Evolutionary conservation across 306 rosid species (phyloP), one percentile per base, ranked within the genome.

Genomic region (Abrus precatorius): DNA sequence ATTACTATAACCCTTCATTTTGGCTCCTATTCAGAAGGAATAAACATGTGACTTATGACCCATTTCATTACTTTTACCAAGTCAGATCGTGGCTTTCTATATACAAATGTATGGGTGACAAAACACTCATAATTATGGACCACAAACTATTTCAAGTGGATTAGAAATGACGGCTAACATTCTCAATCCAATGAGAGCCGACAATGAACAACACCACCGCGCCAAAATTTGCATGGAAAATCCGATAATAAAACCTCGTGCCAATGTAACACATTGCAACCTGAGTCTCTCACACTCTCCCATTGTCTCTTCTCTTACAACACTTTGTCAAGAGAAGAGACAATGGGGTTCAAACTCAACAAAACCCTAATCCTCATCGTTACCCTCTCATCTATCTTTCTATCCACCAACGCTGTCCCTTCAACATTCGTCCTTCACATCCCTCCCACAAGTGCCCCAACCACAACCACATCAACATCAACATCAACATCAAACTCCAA

Each of bases 311-410:
- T 0, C 65, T 38, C 64, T 70, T 11, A 12, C 5, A 40, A 20
- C 3, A 47, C 1, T 5, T 54, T 12, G 0, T 0, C 5, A 74
- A 50, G 72, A 72, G 72, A 59, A 71, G 74, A 72, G 85, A 34
- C 81, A 56, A 76, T 83, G 87, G 87, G 57, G 9, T 36, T 0
- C n/a, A 57, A 14, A 47, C 47, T 47, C 50, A 82, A 13, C 6
- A 59, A 60, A 76, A 83, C 4, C 71, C 52, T 83, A 9, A 27
- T 75, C 68, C 52, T 86, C 70, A 5, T 83, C 40, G 56, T 47
- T 1, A 43, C 77, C 47, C 64, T 86, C 78, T 80, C 87, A 9
- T 76, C 55, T 33, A 55, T 83, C 55, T 67, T 82, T 30, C 38
- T 76, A 1, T 59, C 66, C 9, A 1, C 41, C 68, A 53, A 8